Evolutionary conservation across 352 stramenopile species (phyloP), one percentile per base, ranked within the genome.

Genomic region (Phytophthora ohioensis): DNA sequence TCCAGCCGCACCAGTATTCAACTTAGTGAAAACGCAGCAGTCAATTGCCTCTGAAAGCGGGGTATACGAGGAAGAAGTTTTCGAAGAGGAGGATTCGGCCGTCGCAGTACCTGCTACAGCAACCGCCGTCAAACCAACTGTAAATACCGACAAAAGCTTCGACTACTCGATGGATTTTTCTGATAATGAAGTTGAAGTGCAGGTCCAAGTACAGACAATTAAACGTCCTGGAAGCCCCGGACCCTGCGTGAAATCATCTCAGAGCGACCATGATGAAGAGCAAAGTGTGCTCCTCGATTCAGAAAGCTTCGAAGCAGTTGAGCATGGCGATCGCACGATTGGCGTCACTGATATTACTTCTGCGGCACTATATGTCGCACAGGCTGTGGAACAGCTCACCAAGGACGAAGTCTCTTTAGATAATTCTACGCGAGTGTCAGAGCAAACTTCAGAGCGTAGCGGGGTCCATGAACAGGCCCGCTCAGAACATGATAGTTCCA

Each of bases 101-200:
- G 30, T 45, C 32, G 27, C 47, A 5, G 6, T 13, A 32, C 8
- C 11, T 46, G 31, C 41, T 12, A 0, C 21, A 47, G 12, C 70
- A 39, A 34, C 35, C 10, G 21, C 11, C 15, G 13, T 51, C 11
- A 57, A 66, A 4, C 46, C 56, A 17, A 43, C 52, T 2, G 3
- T 52, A 4, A 81, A 66, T 13, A 38, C 62, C 6, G 77, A 82
- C 11, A 76, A 69, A 0, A 78, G 69, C 15, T 90, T 87, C 46
- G 75, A 91, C 59, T 93, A 91, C 64, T 93, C 85, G 43, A 90
- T 91, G 74, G 81, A 93, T 35, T 91, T 93, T 55, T 82, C 79
- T 5, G 81, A 93, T 2, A 80, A 90, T 51, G 73, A 71, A 45
- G 59, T 55, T 15, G 47, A 42, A 4, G 57, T 42, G 1, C 55